Base-by-base conservation (phyloP, 2,329 filamentous ascomycete genomes). In the Botrytis squamosa region DNA sequence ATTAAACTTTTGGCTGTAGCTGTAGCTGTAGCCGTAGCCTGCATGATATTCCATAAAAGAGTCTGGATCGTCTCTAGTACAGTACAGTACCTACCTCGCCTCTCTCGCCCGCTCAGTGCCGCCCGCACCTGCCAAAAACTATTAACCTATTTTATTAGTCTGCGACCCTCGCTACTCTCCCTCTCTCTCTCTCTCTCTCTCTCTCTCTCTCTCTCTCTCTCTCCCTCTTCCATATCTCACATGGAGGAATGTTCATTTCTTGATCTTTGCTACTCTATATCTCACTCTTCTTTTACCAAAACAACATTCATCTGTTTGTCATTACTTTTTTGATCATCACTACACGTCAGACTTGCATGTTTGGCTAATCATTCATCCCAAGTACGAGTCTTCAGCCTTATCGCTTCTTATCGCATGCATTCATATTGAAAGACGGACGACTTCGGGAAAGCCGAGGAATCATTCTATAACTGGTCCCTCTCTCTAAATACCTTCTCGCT, bases 371-470 rank as follows among this genome's bases (percentile, higher is more conserved):
- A 57, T 57, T 42, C 65, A 29, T 40, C 49, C 25, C 46, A 42
- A 68, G 49, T 42, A 33, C 66, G 36, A 55, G 16, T 68, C 57
- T 68, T 68, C 66, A 68, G 49, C 52, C 66, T 57, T 57, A 57
- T 57, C 66, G 66, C 66, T 33, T 57, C 66, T 68, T 68, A 57
- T 68, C 66, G 36, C 18, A 42, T 57, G 36, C n/a, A 57, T 68
- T 25, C 38, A 0, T 14, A 42, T 57, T 25, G n/a, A 29, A 57
- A 12, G 29, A 42, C 52, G 25, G 49, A 3, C 25, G 49, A n/a
- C 25, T 68, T 40, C 29, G 25, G 36, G 29, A 55, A 40, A 33
- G 16, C 46, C 36, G 65, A 68, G 65, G 65, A 36, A 14, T 25
- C 33, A 36, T 22, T 46, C 62, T 33, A 33, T 55, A 16, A 14